Base-by-base conservation (phyloP, 139 green algal species). In the Desmodesmus armatus region DNA sequence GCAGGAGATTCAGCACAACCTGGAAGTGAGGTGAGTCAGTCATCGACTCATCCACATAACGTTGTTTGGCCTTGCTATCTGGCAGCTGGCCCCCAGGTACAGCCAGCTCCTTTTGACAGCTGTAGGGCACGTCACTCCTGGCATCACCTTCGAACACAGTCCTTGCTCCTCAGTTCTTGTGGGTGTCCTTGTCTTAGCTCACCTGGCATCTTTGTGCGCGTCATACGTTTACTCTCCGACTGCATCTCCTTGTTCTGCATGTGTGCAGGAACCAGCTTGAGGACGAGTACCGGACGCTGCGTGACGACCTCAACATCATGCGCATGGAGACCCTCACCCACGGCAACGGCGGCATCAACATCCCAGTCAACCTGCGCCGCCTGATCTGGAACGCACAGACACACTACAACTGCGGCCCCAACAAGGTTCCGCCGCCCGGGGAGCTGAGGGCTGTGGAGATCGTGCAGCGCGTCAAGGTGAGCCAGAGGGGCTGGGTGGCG, bases 321-420 rank as follows among this genome's bases (percentile, higher is more conserved):
- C 92, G 96, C 35, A 88, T 78, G 15, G 93, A 98, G 85, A 91
- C 99, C 35, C 87, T 98, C 60, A 90, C 82, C 5, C 90, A 73
- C 44, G 97, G 95, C n/a, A 95, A 99, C 78, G 69, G 85, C 31
- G 88, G 82, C 37, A 91, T 96, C 80, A 95, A 96, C 82, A 89
- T 99, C 66, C 97, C 97, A 6, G 94, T 99, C 72, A 98, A 99
- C 89, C 70, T 99, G 3, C 91, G 91, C 67, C 93, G 97, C 15
- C 87, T 99, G 15, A 95, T 99, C 49, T 95, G 94, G 90, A 99
- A 98, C 88, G 97, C 97, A n/a, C 96, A 98, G 92, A 95, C 91
- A 58, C 91, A 90, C 87, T 98, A 97, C 81, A 81, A 88, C 39
- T 92, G 90, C 89, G 89, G 89, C 25, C 88, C 88, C 27, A 62